A percentile compares a stretch with the other conserved stretches of the same genome.
These are phyloP conservation scores for Quercus gilva DNA, from an alignment of 306 rosid genomes.

Conservation along the genomic window DNA sequence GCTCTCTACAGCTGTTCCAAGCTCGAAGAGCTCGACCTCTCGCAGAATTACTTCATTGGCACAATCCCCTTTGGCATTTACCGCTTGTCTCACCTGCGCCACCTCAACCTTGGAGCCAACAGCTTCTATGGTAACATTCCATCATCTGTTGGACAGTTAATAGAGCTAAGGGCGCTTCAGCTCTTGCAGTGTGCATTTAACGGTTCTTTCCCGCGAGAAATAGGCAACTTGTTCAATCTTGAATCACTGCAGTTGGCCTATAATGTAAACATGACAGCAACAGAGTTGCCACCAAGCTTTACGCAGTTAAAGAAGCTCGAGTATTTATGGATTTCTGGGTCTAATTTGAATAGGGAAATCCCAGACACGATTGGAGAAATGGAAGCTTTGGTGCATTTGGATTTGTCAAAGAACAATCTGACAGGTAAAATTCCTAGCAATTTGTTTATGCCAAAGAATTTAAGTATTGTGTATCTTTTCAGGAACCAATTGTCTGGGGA, in stretches of 20 bases:
- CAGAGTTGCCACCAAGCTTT: slow-evolving; percentile 37
- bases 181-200: slow-evolving; percentile 26
- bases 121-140: slow-evolving; percentile 62
- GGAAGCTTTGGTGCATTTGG: slow-evolving; percentile 48
- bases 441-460: slow-evolving; percentile 46
- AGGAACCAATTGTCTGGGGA: slow-evolving; percentile 46
- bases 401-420: slow-evolving; percentile 34
- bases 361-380: slow-evolving; percentile 51
- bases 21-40: slow-evolving; percentile 42
- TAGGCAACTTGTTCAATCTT: slow-evolving; percentile 59
- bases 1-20: slow-evolving; percentile 51
- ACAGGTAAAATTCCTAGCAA: slow-evolving; percentile 51
- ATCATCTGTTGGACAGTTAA: slow-evolving; percentile 37
- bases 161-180: slow-evolving; percentile 34
- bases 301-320: slow-evolving; percentile 53
- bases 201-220: slow-evolving; percentile 58
- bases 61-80: slow-evolving; percentile 47
- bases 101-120: slow-evolving; percentile 40
- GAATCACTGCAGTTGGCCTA: slow-evolving; percentile 31
- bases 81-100: slow-evolving; percentile 33
- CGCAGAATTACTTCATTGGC: slow-evolving; percentile 47
- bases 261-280: slow-evolving; percentile 8
- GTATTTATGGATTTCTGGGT: slow-evolving; percentile 13
- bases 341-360: slow-evolving; percentile 58
- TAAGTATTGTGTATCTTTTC: slow-evolving; percentile 36